Percentiles rank a stretch among this genome's conserved stretches.
Evolutionary conservation across 139 green algal genomes (phyloP).

Genomic region (Eudorina sp.): DNA sequence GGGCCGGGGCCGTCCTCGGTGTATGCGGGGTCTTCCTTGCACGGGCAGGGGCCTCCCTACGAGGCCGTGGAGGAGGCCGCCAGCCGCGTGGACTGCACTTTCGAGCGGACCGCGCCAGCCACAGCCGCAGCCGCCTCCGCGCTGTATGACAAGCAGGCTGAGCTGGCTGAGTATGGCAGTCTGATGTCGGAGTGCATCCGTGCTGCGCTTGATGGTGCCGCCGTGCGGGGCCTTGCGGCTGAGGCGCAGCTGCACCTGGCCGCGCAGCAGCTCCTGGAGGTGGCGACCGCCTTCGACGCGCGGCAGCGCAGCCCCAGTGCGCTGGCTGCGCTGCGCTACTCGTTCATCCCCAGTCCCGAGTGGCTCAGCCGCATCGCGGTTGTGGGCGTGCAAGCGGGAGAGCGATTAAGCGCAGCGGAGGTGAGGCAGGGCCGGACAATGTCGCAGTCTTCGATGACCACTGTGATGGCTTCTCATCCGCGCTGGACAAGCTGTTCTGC

Average conservation of each 20-base stretch:
- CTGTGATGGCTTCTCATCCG: no score
- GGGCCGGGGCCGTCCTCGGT: no score
- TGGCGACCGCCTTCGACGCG: not conserved
- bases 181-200: constrained; percentile 43
- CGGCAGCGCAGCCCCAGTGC: constrained; percentile 3
- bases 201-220: not conserved
- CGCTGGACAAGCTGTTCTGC: no score
- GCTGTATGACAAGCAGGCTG: constrained; percentile 5
- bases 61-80: no score
- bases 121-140: not conserved
- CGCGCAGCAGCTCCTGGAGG: constrained; percentile 1
- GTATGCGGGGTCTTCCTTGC: no score
- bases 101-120: not conserved
- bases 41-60: no score
- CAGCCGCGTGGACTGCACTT: no score
- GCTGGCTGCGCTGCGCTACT: constrained; percentile 7
- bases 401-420: not conserved
- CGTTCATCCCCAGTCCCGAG: not conserved
- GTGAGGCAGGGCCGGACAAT: no score
- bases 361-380: constrained; percentile 28
- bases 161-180: constrained; percentile 6
- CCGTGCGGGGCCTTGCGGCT: not conserved
- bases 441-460: no score
- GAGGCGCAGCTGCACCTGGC: not conserved
- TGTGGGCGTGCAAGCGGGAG: constrained; percentile 4